Conservation (phyloP, 2,329 filamentous ascomycete species). For the Tolypocladium amazonense region DNA sequence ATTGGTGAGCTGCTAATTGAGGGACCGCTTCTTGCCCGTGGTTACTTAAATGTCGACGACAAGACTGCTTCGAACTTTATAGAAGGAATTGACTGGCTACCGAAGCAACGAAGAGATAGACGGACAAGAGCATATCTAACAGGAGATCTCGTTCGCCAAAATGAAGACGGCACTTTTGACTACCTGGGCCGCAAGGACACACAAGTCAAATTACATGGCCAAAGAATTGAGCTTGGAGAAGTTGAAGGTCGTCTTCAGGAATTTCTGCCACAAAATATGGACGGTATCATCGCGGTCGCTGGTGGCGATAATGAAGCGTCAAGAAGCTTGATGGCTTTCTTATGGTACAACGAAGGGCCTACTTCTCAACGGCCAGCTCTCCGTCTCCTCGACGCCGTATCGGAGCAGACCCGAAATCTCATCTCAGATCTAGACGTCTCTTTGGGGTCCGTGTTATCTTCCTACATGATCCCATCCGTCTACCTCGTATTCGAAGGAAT, state of each 20-base stretch:
- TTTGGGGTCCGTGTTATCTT: background rate
- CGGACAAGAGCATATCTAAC: background rate
- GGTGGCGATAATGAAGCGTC: background rate
- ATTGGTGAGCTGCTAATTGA: background rate
- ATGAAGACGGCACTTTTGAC: conserved; percentile 10
- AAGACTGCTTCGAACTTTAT: too few species aligned
- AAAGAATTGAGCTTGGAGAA: conserved; percentile 5
- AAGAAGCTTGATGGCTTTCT: background rate
- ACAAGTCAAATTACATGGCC: conserved; percentile 16
- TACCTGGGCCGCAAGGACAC: conserved; percentile 12
- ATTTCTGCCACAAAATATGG: background rate
- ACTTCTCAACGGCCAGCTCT: background rate
- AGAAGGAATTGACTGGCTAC: background rate
- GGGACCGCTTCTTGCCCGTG: background rate
- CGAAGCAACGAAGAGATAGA: too few species aligned
- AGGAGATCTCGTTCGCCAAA: conserved; percentile 17
- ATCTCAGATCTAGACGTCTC: too few species aligned
- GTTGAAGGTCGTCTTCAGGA: background rate
- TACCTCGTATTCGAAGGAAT: background rate
- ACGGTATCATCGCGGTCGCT: background rate
- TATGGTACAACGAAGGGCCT: background rate
- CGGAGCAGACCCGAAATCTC: too few species aligned
- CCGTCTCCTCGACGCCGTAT: too few species aligned
- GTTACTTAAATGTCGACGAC: background rate
- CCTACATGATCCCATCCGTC: background rate